Base-by-base conservation (phyloP, 1,284 basidiomycete genomes). In the Ustilago shanxiensis region DNA sequence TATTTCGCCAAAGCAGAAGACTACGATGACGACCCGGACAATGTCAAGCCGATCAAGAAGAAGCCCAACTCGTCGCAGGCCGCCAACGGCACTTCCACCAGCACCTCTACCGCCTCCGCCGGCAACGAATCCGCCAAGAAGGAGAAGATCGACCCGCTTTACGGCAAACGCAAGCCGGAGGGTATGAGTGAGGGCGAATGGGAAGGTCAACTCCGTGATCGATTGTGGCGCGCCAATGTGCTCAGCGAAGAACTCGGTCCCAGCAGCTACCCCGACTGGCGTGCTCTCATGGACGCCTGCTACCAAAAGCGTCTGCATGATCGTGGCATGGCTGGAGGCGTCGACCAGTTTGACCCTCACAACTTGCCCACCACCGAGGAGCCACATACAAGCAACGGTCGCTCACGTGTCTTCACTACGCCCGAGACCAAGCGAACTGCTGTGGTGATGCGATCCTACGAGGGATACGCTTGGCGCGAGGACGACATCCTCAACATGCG, bases 401-500 rank as follows among this genome's bases (percentile, higher is more conserved):
- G 68, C 44, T 55, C 69, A 16, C 69, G 66, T 51, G 77, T 79
- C 63, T 74, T 72, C 44, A 84, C 83, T 44, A 83, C 75, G 9
- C 83, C 81, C 47, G 70, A 81, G 62, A 78, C 78, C 31, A 86
- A 86, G 71, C 79, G 84, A 29, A 85, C 84, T 13, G 83, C 84
- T 6, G 60, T 86, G 16, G 83, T 86, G 37, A 80, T 86, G 83
- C 79, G 84, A 20, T 62, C 77, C 24, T 86, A 86, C 66, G 79
- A 86, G 52, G 84, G 84, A 26, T 86, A 84, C 55, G 80, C 80
- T 7, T 86, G 84, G 84, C 80, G 83, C 37, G 84, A 86, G 72
- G 84, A 86, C 63, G 83, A 85, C 69, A 83, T 86, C 22, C 78
- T 86, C 69, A 86, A 86, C 68, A 64, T 86, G 80, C 82, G 84